phyloP scores from a whole-genome alignment of 805 yeast genomes.

The Starmera caribaea region DNA sequence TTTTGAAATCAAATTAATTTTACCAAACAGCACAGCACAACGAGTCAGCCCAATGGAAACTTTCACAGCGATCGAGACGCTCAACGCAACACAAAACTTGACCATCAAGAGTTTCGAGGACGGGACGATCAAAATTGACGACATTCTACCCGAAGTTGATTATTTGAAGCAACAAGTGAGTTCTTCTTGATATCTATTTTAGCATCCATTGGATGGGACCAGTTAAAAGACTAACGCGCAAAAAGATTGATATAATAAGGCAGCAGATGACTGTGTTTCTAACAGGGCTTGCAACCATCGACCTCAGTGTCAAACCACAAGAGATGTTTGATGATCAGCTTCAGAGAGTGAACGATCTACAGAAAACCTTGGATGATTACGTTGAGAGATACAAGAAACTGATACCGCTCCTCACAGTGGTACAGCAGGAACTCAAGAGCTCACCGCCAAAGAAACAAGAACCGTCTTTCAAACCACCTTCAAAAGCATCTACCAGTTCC shows the following conservation, averaged over 20 bases:
- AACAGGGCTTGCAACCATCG: constrained; percentile 29
- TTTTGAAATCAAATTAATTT: background rate
- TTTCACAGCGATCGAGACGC: constrained; percentile 19
- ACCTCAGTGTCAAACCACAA: constrained; percentile 18
- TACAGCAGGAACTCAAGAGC: constrained; percentile 37
- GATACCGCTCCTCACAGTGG: constrained; percentile 35
- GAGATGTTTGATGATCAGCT: constrained; percentile 22
- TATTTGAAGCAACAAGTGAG: constrained; percentile 21
- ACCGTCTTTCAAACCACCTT: constrained; percentile 52
- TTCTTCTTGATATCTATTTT: too few species aligned
- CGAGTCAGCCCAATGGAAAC: constrained; percentile 16
- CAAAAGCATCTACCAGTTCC: background rate
- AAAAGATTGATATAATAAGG: constrained; percentile 22
- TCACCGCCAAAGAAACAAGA: constrained; percentile 55
- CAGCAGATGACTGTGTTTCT: constrained; percentile 30
- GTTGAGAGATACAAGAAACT: constrained; percentile 36
- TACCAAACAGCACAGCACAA: background rate
- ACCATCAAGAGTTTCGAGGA: constrained; percentile 31
- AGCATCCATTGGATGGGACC: too few species aligned
- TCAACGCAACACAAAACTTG: constrained; percentile 15
- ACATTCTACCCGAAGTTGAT: constrained; percentile 26
- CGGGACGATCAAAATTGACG: constrained; percentile 26
- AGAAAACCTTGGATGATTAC: constrained; percentile 32
- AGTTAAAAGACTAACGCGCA: constrained; percentile 1
- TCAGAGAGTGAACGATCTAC: constrained; percentile 23